phyloP scores from a whole-genome alignment of 345 rosid genomes.

The Luvunga scandens region DNA sequence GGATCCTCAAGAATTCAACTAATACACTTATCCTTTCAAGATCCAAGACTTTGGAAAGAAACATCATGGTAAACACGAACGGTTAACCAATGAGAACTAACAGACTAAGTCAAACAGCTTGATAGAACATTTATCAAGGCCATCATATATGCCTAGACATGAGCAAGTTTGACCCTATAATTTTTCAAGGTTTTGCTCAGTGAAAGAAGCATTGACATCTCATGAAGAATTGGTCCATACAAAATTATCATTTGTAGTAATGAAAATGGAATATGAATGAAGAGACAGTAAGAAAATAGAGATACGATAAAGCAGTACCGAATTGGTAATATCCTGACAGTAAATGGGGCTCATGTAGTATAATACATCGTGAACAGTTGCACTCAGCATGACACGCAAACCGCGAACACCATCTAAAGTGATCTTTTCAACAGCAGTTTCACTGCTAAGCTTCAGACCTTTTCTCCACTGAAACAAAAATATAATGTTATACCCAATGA shows the following conservation, averaged over 20 bases:
- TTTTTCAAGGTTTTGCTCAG: neutral
- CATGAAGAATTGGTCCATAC: neutral
- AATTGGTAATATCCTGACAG: constrained; percentile 87
- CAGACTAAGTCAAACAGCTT: neutral
- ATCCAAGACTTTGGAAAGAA: neutral
- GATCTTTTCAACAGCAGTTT: constrained; percentile 87
- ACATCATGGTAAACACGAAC: neutral
- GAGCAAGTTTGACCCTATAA: neutral
- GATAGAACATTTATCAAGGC: neutral
- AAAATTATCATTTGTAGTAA: neutral
- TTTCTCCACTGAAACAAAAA: constrained; percentile 79
- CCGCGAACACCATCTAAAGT: constrained; percentile 96
- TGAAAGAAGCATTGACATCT: neutral
- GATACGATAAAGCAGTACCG: constrained; percentile 48
- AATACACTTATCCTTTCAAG: neutral
- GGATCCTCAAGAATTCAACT: neutral
- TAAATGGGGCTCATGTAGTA: constrained; percentile 98
- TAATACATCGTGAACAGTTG: constrained; percentile 94
- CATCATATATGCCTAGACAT: neutral
- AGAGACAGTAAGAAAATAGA: neutral
- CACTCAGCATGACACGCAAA: constrained; percentile 82
- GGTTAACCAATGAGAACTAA: neutral
- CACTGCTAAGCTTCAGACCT: constrained; percentile 95
- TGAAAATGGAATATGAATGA: neutral
- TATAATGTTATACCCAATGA: neutral